phyloP scores from a whole-genome alignment of 1,284 basidiomycete species.

The Fomitopsis betulina region DNA sequence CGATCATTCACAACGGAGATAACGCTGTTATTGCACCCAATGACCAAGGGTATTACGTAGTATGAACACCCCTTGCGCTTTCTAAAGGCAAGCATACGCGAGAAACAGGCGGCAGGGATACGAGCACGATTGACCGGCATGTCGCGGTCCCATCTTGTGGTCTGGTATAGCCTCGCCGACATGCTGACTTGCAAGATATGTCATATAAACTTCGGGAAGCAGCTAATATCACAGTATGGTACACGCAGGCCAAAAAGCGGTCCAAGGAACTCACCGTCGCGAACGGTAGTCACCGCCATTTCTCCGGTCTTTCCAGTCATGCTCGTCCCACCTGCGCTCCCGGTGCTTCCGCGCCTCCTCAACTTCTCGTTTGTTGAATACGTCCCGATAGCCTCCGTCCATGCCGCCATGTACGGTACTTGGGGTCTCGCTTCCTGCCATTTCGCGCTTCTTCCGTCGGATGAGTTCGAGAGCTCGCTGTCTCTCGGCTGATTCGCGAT shows the following conservation, averaged over 20 bases:
- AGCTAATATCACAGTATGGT: too few species aligned
- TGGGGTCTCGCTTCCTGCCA: slow-evolving; percentile 61
- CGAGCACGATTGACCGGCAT: too few species aligned
- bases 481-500: slow-evolving; percentile 70
- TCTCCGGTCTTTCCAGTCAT: neutral
- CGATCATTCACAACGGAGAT: neutral
- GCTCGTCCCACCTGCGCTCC: slow-evolving; percentile 20
- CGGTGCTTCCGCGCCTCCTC: slow-evolving; percentile 54
- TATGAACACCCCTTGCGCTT: neutral
- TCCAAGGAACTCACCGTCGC: slow-evolving; percentile 5
- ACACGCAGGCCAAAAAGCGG: neutral
- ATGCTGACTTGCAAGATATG: too few species aligned
- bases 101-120: too few species aligned
- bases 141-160: too few species aligned
- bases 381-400: slow-evolving; percentile 56
- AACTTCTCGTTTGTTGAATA: slow-evolving; percentile 67
- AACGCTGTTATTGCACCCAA: neutral
- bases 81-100: too few species aligned
- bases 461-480: slow-evolving; percentile 68
- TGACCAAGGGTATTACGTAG: neutral
- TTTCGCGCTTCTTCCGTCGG: slow-evolving; percentile 54
- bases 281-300: neutral
- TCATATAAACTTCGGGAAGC: too few species aligned
- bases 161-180: too few species aligned
- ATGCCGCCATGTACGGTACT: slow-evolving; percentile 57